A percentile compares a stretch with the other conserved stretches of the same genome.
phyloP scores from a whole-genome alignment of 768 basidiomycete species.

The Leccinellum albellum region DNA sequence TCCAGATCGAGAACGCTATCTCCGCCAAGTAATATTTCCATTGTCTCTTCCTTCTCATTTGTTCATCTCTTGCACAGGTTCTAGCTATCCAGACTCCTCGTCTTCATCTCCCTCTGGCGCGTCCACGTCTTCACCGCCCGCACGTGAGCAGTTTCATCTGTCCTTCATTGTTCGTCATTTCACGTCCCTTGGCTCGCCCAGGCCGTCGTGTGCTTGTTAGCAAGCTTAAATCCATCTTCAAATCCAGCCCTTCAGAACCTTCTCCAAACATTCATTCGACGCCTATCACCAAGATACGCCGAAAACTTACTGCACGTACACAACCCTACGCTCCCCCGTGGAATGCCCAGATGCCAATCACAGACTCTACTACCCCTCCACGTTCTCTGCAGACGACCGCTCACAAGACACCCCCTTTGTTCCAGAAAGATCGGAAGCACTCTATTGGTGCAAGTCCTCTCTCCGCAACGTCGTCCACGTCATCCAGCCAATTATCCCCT shows the following conservation, averaged over 20 bases:
- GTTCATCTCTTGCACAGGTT: slow-evolving; percentile 2
- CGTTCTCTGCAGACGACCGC: background rate
- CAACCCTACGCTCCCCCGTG: slow-evolving; percentile 38
- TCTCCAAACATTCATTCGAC: slow-evolving; percentile 3
- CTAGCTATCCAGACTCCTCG: background rate
- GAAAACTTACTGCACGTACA: slow-evolving; percentile 30
- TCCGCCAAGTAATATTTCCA: slow-evolving; percentile 9
- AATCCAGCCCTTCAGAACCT: slow-evolving; percentile 7
- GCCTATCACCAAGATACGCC: slow-evolving; percentile 13
- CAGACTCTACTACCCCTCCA: slow-evolving; percentile 2
- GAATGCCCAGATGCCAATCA: slow-evolving; percentile 30
- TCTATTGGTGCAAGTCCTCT: background rate
- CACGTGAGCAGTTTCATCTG: background rate
- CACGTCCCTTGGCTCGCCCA: background rate
- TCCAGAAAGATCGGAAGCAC: background rate
- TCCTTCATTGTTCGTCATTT: background rate
- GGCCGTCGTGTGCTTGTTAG: slow-evolving; percentile 9
- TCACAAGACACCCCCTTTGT: background rate
- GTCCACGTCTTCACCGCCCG: background rate
- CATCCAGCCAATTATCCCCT: slow-evolving; percentile 11
- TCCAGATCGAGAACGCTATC: slow-evolving; percentile 16
- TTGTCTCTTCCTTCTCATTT: background rate
- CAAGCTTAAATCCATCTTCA: slow-evolving; percentile 26
- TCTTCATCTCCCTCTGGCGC: background rate
- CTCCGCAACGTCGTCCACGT: background rate